phyloP scores from a whole-genome alignment of 768 basidiomycete species.

The Pisolithus albus region DNA sequence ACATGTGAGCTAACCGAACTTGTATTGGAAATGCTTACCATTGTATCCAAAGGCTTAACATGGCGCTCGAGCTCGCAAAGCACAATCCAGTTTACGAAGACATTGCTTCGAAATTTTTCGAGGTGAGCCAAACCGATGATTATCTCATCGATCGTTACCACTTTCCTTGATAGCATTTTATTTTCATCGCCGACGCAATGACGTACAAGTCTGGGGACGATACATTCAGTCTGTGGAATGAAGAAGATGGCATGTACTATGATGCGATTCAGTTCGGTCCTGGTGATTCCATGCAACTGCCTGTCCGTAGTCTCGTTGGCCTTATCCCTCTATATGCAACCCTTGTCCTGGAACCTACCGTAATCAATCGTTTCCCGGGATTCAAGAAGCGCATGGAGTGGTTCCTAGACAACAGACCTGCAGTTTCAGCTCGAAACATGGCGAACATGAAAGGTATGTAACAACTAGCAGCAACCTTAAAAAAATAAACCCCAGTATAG shows the following conservation, averaged over 20 bases:
- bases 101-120: slow-evolving; percentile 97
- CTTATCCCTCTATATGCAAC: slow-evolving; percentile 96
- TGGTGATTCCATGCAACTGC: slow-evolving; percentile 80
- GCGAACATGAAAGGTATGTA: slow-evolving; percentile 84
- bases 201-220: slow-evolving; percentile 78
- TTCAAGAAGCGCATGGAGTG: slow-evolving; percentile 99
- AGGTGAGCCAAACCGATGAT: slow-evolving; percentile 38
- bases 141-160: slow-evolving; percentile 1
- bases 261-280: slow-evolving; percentile 90
- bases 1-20: slow-evolving; percentile 57
- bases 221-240: slow-evolving; percentile 87
- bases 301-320: slow-evolving; percentile 93
- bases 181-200: slow-evolving; percentile 99
- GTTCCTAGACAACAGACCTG: slow-evolving; percentile 93
- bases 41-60: slow-evolving; percentile 65
- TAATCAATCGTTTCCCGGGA: slow-evolving; percentile 87
- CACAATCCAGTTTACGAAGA: slow-evolving; percentile 98
- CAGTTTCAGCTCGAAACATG: slow-evolving; percentile 84
- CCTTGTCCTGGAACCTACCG: slow-evolving; percentile 83
- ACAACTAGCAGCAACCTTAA: background rate
- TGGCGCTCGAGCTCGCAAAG: slow-evolving; percentile 95
- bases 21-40: background rate
- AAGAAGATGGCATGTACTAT: slow-evolving; percentile 97
- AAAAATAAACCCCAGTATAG: slow-evolving; percentile 9
- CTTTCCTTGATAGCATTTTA: slow-evolving; percentile 64